Base-by-base conservation (phyloP, 129 eudicot genomes). In the Scalesia atractyloides region DNA sequence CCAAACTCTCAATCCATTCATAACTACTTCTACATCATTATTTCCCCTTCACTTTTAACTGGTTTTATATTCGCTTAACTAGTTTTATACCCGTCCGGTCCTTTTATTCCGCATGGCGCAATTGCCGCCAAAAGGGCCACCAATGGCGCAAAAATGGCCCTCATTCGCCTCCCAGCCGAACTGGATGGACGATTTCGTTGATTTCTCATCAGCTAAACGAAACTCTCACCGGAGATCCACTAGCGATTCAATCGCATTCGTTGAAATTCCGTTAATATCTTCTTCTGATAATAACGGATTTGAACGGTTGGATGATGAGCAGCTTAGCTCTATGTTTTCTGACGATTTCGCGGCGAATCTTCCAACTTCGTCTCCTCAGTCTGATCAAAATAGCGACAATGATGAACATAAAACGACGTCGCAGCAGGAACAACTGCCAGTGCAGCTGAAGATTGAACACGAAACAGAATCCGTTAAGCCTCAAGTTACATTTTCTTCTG, bases 181-280 rank as follows among this genome's bases (percentile, higher is more conserved):
- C 57, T 90, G 97, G 97, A 79, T 85, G 18, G 95, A 87, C 48
- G 94, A 87, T 10, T 90, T 90, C 81, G 80, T 87, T 71, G 95
- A 90, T 77, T 91, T 83, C 79, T 75, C 95, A 3, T 74, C 95
- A 9, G 50, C 86, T 0, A 48, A 86, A 5, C 65, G 97, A 18
- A 83, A 68, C 64, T 68, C 85, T 20, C 95, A 91, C 82, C 85
- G 97, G 59, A 78, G 97, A 64, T 83, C 97, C 8, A 78, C 78
- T 5, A 88, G 95, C 80, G 97, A 91, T 73, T 86, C 97, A 26
- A 80, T 91, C 41, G 86, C 95, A 64, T 91, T 91, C 62, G 82
- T 88, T 11, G 97, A 90, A 73, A 76, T 75, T 47, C 70, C 78
- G 62, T 73, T 53, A 12, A 74, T 62, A 8, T 60, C 69, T 48